Evolutionary conservation across 352 stramenopile genomes (phyloP), one percentile per base, ranked within the genome.

Genomic region (Phytopythium cucurbitacearum): DNA sequence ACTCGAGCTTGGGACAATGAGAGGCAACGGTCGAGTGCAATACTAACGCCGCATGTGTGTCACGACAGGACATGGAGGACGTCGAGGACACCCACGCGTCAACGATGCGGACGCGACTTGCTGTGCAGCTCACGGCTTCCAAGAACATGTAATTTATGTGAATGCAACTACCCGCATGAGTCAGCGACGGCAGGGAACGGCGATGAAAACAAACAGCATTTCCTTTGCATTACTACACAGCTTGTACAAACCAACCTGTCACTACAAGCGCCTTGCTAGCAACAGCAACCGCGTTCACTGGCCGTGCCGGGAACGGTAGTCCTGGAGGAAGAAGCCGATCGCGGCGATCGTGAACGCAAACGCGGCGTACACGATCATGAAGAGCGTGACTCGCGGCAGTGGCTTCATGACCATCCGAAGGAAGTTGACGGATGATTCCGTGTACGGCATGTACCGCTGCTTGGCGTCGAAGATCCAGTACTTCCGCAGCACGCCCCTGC

Each of bases 381-480:
- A 65, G n/a, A 70, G 56, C 42, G 67, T 51, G 9, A 56, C 65
- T 42, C 50, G 62, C n/a, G 74, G 55, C 32, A 84, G 47, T 4
- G 73, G 73, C 36, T 65, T 66, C 41, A 78, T 49, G 15, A 73
- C 16, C 36, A 71, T 15, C 39, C 48, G 16, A 32, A 71, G 54
- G 9, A 71, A 49, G 21, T 50, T 57, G 40, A 71, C 43, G 0
- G 44, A 50, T 1, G 62, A 57, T 32, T 69, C 58, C 41, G 48
- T 76, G 70, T 87, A 87, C 33, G 80, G 80, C 63, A 72, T 71
- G 62, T 91, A 91, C 8, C 80, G 71, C 58, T 84, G 65, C 45
- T 65, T 59, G 7, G 80, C 52, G 40, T 91, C 80, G 40, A 87
- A 40, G 44, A 74, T 70, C 48, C 61, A 71, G 51, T 71, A 79